A percentile compares a stretch with the other conserved stretches of the same genome.
Evolutionary conservation across 2,329 filamentous ascomycete genomes (phyloP).

Genomic region (Decorospora gaudefroyi): DNA sequence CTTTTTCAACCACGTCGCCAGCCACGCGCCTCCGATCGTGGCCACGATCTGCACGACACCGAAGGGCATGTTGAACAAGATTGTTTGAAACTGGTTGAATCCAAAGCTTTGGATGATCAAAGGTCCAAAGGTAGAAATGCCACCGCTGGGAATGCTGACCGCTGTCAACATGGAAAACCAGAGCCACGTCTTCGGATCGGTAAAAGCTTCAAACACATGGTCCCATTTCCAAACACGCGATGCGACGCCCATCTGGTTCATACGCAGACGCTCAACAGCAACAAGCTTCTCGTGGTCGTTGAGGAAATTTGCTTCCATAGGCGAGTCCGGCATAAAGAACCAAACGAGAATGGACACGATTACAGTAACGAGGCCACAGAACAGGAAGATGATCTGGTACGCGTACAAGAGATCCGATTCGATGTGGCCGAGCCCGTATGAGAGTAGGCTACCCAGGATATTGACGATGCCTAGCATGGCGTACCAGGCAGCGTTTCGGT

Average conservation of each 20-base stretch:
- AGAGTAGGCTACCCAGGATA: slow-evolving; percentile 60
- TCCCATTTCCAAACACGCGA: slow-evolving; percentile 57
- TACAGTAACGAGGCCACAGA: slow-evolving; percentile 54
- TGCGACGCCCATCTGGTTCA: slow-evolving; percentile 51
- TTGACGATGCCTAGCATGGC: slow-evolving; percentile 64
- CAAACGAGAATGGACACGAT: slow-evolving; percentile 56
- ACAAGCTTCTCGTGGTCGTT: slow-evolving; percentile 60
- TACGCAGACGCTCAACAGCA: slow-evolving; percentile 59
- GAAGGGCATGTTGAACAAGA: slow-evolving; percentile 65
- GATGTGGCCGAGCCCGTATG: slow-evolving; percentile 64
- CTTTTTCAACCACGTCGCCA: slow-evolving; percentile 59
- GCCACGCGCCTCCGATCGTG: slow-evolving; percentile 61
- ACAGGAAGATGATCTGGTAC: slow-evolving; percentile 46
- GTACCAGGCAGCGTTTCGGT: slow-evolving; percentile 63
- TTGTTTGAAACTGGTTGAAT: slow-evolving; percentile 60
- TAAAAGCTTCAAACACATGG: slow-evolving; percentile 58
- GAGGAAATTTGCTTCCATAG: slow-evolving; percentile 63
- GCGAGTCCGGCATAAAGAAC: slow-evolving; percentile 66
- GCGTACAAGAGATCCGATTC: slow-evolving; percentile 50
- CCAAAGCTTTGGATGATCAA: slow-evolving; percentile 64
- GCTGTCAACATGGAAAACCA: slow-evolving; percentile 55
- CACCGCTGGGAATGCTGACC: slow-evolving; percentile 59
- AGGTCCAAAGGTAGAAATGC: slow-evolving; percentile 63
- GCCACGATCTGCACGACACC: slow-evolving; percentile 64
- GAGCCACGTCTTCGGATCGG: slow-evolving; percentile 64